Base-by-base conservation (phyloP, 1,284 basidiomycete genomes). In the Sporisorium reilianum region DNA sequence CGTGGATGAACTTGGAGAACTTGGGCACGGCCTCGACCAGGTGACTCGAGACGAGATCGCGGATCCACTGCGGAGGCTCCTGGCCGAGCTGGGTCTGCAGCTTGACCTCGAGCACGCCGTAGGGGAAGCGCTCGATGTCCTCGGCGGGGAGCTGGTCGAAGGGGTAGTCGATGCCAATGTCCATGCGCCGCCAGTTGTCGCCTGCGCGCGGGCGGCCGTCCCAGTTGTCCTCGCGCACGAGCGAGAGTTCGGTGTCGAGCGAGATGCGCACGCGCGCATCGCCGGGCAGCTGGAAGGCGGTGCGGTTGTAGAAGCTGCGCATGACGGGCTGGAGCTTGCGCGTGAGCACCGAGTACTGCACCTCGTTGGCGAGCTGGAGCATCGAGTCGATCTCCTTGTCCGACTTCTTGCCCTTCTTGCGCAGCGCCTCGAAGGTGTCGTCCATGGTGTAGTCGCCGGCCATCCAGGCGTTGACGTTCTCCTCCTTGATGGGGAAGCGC, bases 281-380 rank as follows among this genome's bases (percentile, higher is more conserved):
- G 22, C 97, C 96, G 10, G 97, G 97, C 25, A 99, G 90, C 86
- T 99, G 96, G 89, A 99, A 99, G 0, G 96, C 96, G 9, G 97
- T 99, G 55, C 96, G 92, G 85, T 98, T 97, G 88, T 99, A 99
- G 87, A 98, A 99, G n/a, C 95, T 94, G 34, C 96, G 90, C 92
- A 97, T 92, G 44, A 97, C 96, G 91, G 80, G 54, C 59, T 88
- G 85, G 26, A 99, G 87, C 76, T 91, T 90, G 85, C 93, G 90
- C n/a, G 91, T 92, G 63, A 95, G 85, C 34, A 97, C 88, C 3
- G 92, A 89, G 85, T 98, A 97, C 85, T 99, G 96, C 12, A 99
- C 93, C 86, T 99, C 96, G 79, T 91, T 93, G 23, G 97, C 96
- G 34, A 99, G 89, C 86, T 97, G 95, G 75, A 95, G 93, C 94